Percentiles rank a stretch among this genome's conserved stretches.
Conservation (phyloP, 352 stramenopile species). For the Pythium sukuiense region DNA sequence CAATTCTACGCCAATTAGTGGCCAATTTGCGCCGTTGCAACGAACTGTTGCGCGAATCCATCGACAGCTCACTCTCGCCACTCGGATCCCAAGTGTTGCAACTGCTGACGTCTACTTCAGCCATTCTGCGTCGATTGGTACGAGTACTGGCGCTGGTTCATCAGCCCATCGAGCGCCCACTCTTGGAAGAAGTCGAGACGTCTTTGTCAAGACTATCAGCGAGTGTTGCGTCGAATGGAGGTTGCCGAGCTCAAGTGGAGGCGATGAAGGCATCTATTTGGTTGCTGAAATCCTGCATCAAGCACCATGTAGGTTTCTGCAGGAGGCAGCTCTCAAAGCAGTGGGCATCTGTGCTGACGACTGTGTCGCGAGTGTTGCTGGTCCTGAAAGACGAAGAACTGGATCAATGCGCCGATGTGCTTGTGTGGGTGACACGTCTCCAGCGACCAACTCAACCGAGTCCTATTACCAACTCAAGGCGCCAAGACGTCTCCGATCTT, state of each 20-base stretch:
- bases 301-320: constrained; percentile 16
- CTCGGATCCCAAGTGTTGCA: not conserved
- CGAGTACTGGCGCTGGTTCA: not conserved
- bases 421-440: constrained; percentile 1
- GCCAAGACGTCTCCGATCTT: not conserved
- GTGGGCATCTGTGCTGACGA: not conserved
- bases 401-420: not conserved
- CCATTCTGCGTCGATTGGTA: not conserved
- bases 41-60: not conserved
- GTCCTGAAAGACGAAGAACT: not conserved
- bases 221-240: too few relatives aligned
- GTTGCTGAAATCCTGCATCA: constrained; percentile 10
- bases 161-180: not conserved
- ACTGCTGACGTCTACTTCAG: not conserved
- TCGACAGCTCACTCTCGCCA: not conserved
- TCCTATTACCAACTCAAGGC: too few relatives aligned
- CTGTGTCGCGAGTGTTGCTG: not conserved
- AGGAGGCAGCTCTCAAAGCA: not conserved
- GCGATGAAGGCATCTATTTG: not conserved
- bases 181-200: not conserved
- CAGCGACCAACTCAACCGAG: not conserved
- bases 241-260: not conserved
- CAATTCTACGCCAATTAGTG: not conserved
- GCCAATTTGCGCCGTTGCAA: not conserved
- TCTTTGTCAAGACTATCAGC: not conserved